These are phyloP conservation scores for Syzygium aromaticum DNA, from an alignment of 345 rosid species.

Conservation along the genomic window DNA sequence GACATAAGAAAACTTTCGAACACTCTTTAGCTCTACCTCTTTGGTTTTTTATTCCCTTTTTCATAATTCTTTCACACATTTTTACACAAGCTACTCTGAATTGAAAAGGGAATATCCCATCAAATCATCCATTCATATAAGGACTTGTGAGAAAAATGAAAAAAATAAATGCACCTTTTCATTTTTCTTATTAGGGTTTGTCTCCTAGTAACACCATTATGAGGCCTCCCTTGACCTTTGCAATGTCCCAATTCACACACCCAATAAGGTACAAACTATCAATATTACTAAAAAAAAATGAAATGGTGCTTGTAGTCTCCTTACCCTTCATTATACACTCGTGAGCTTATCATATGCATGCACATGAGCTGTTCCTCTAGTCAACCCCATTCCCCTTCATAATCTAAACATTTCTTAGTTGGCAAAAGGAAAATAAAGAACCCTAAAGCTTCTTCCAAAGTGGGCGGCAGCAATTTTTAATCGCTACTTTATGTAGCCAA, in stretches of 20 bases:
- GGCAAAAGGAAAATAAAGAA: not conserved
- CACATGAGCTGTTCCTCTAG: constrained; percentile 44
- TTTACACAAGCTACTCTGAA: not conserved
- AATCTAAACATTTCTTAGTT: not conserved
- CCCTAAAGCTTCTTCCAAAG: not conserved
- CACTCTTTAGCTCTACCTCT: not conserved
- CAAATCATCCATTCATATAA: not conserved
- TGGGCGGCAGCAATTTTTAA: not conserved
- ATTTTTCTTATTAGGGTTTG: constrained; percentile 8
- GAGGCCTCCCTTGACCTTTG: constrained; percentile 32
- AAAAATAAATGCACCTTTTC: too few relatives aligned
- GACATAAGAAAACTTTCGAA: not conserved
- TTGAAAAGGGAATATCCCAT: not conserved
- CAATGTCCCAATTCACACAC: constrained; percentile 26
- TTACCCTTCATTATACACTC: constrained; percentile 21
- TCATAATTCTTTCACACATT: not conserved
- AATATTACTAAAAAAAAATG: not conserved
- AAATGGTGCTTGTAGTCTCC: not conserved
- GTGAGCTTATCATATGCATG: constrained; percentile 41
- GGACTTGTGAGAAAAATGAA: too few relatives aligned
- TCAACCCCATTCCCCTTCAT: constrained; percentile 24
- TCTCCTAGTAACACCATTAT: constrained; percentile 22
- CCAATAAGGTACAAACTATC: constrained; percentile 11
- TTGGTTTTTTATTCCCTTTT: not conserved
- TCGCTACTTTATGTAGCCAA: not conserved